phyloP scores from a whole-genome alignment of 2,329 filamentous ascomycete species.

The Incumbomyces delicatus region DNA sequence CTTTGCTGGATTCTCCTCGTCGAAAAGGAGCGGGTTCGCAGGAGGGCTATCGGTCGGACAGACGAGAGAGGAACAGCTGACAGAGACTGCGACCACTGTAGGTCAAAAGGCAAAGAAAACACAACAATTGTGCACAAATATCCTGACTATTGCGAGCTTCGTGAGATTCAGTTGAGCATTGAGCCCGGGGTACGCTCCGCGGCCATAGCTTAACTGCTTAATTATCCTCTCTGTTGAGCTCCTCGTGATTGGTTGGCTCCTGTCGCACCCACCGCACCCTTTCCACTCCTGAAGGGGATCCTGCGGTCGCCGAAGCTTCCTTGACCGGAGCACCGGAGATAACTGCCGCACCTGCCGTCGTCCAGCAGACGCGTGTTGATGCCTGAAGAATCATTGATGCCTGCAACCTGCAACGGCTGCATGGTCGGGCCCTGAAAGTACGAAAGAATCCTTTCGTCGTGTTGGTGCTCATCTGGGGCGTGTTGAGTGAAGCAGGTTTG shows the following conservation, averaged over 20 bases:
- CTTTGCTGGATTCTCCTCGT: background rate
- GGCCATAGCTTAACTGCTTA: background rate
- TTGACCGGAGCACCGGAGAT: no score
- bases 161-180: constrained; percentile 6
- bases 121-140: background rate
- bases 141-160: constrained; percentile 2
- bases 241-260: background rate
- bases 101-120: background rate
- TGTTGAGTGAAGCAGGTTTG: no score
- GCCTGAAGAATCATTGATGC: no score
- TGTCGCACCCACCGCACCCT: background rate
- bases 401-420: no score
- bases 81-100: constrained; percentile 25
- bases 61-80: constrained; percentile 28
- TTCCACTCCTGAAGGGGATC: constrained; percentile 4
- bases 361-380: no score
- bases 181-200: constrained; percentile 1
- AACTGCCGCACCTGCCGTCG: no score
- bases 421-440: no score
- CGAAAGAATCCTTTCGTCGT: no score
- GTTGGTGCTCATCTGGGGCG: no score
- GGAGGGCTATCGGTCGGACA: background rate
- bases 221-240: background rate
- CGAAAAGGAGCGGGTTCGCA: background rate
- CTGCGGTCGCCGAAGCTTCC: constrained; percentile 5